phyloP scores from a whole-genome alignment of 2,329 filamentous ascomycete species.

The Talaromyces sp. region DNA sequence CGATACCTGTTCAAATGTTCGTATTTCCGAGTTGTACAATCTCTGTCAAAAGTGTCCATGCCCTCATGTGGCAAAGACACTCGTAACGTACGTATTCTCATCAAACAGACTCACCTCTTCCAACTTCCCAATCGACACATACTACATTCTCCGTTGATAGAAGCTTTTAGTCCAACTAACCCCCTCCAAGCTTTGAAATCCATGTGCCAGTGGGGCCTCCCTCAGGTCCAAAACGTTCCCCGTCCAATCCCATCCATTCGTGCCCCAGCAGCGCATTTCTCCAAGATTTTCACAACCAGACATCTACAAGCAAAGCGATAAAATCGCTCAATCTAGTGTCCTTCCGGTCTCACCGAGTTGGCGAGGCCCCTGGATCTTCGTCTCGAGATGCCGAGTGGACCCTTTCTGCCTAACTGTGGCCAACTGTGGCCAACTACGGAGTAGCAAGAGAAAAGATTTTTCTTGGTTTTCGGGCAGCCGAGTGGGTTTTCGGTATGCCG shows the following conservation, averaged over 20 bases:
- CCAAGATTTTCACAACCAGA: not conserved
- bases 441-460: not conserved
- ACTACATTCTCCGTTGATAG: not conserved
- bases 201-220: not conserved
- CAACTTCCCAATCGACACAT: not conserved
- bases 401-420: not conserved
- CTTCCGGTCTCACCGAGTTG: not conserved
- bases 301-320: not conserved
- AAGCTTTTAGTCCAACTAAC: no score
- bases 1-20: not conserved
- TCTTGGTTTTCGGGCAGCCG: conserved; percentile 6
- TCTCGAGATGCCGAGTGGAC: not conserved
- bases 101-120: not conserved
- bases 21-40: not conserved
- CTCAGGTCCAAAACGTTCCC: not conserved
- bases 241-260: not conserved
- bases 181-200: not conserved
- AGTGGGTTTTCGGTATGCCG: conserved; percentile 12
- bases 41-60: no score
- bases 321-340: not conserved
- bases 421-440: not conserved
- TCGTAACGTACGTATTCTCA: not conserved
- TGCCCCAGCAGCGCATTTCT: not conserved
- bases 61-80: no score
- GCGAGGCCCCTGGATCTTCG: not conserved